Base-by-base conservation (phyloP, 352 stramenopile genomes). In the Phytophthora podocarpi region DNA sequence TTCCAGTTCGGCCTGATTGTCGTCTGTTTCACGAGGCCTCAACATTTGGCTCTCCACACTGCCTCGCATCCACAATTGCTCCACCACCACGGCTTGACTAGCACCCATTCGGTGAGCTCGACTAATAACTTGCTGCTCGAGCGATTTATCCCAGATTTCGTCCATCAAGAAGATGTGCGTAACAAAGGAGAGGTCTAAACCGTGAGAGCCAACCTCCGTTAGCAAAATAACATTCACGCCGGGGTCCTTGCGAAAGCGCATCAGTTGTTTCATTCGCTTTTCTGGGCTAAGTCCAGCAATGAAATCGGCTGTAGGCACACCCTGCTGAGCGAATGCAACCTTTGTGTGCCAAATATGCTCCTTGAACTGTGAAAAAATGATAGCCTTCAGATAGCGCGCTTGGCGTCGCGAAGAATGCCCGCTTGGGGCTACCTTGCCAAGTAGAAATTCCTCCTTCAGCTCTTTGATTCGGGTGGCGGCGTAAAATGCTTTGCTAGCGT, bases 121-220 rank as follows among this genome's bases (percentile, higher is more conserved):
- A 46, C 93, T 95, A 24, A 99, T 83, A 39, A 98, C 95, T 77
- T 99, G 97, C 24, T 97, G 75, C 64, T 98, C 89, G 12, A 99
- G 66, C 11, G 85, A 97, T 53, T 97, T 96, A 69, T 99, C 96
- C 85, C 87, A 98, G 28, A 99, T 97, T 55, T 98, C 88, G 40
- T 99, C 96, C 63, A 98, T 87, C 27, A 99, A 74, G 55, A 98
- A 98, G n/a, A 99, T 98, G 70, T 99, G 95, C 21, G 96, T 99
- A 18, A 98, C 94, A 76, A 99, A 99, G 35, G 90, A 98, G 10
- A 99, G 74, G 61, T 99, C 96, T 41, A 99, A 83, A 11, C 97
- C 97, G 49, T 98, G 89, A 16, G 86, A 96, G 1, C 97, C 97
- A 56, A 98, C 89, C 34, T 98, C 97, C 0, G 82, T 93, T 20